Base-by-base conservation (phyloP, 768 basidiomycete species). In the Psilocybe tampanensis region DNA sequence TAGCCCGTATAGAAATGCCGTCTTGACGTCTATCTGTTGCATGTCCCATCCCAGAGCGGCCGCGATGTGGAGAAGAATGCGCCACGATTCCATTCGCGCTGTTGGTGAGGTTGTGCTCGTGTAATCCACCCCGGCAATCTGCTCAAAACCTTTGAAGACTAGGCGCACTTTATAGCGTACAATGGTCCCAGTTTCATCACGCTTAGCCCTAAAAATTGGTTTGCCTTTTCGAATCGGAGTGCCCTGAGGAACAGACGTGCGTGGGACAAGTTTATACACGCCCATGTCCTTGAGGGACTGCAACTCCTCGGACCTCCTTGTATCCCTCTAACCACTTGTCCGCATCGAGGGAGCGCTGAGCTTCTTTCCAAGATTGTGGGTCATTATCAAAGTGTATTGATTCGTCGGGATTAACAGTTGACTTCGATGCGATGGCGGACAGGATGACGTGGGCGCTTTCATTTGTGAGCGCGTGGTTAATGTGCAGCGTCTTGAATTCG, bases 71-170 rank as follows among this genome's bases (percentile, higher is more conserved):
- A 76, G 63, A 2, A 81, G 58, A 2, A 73, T 60, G 0, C 69
- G 63, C 45, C 76, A 68, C 0, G 76, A 74, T 58, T 78, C 76
- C 64, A 76, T 69, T 15, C 70, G 68, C 13, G 72, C 72, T 12
- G 72, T 74, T 0, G 75, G 76, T 42, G 80, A 76, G 43, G 72
- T 76, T 0, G 77, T 79, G 34, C 74, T 69, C 0, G 63, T 68
- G 55, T 75, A 83, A 50, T 83, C 79, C 8, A 66, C 56, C 0
- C 81, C 79, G 22, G 64, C 73, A 0, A 74, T 60, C 51, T 79
- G 77, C 18, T 75, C 60, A 60, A 68, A 78, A 0, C 82, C 80
- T 52, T 75, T 70, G 22, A 76, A 72, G 0, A 83, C 76, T 22
- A 74, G 69, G 0, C 72, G 66, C 0, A 72, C 74, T 59, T 81